phyloP scores from a whole-genome alignment of 345 rosid genomes.

The Durio zibethinus region DNA sequence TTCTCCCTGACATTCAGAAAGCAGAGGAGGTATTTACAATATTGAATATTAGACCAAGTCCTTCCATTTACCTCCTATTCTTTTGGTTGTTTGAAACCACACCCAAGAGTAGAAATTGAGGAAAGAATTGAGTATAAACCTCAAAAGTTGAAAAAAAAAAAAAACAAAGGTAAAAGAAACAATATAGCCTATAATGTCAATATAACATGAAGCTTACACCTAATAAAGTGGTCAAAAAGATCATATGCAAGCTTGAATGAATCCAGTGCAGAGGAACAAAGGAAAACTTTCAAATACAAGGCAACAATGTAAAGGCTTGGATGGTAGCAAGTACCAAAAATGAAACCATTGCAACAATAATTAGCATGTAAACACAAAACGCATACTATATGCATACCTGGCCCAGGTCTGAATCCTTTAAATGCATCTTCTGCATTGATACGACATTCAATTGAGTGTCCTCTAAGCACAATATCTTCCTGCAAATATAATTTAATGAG shows the following conservation, averaged over 20 bases:
- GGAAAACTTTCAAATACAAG: neutral
- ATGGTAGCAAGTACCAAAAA: neutral
- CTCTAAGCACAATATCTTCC: slow-evolving; percentile 95
- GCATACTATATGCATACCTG: slow-evolving; percentile 46
- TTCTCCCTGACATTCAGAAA: slow-evolving; percentile 61
- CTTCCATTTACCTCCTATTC: neutral
- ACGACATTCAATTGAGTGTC: slow-evolving; percentile 98
- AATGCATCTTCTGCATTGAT: slow-evolving; percentile 99
- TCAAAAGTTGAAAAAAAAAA: neutral
- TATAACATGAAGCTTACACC: neutral
- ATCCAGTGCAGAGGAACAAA: neutral
- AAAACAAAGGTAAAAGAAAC: neutral
- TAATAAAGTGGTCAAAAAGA: neutral
- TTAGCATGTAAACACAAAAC: neutral
- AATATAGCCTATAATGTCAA: neutral
- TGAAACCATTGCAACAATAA: neutral
- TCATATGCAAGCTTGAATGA: neutral
- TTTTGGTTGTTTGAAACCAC: neutral
- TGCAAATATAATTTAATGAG: slow-evolving; percentile 26
- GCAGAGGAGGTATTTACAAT: neutral
- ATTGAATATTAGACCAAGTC: slow-evolving; percentile 1
- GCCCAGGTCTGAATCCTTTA: slow-evolving; percentile 96
- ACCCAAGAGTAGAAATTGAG: neutral
- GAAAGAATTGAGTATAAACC: neutral
- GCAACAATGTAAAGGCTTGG: neutral